Evolutionary conservation across 176 grass and related monocot genomes (phyloP).

Genomic region (Musa acuminata): DNA sequence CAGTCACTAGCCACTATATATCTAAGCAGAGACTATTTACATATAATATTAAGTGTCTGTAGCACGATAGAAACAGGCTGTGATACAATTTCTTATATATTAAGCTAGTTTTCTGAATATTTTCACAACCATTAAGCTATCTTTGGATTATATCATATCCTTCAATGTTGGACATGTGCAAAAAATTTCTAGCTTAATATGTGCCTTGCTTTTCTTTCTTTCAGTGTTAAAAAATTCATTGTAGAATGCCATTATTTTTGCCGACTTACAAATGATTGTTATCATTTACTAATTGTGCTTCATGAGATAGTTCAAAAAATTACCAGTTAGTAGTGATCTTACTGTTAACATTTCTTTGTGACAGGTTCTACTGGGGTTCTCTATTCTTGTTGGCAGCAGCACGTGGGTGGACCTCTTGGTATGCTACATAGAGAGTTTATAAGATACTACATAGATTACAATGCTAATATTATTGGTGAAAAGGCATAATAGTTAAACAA

Average conservation of each 20-base stretch:
- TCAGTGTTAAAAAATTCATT: no score
- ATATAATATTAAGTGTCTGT: no score
- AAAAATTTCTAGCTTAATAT: no score
- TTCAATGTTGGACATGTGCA: background rate
- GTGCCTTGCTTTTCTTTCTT: no score
- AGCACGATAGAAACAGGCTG: no score
- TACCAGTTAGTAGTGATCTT: background rate
- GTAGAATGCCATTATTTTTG: background rate
- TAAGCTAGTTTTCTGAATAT: no score
- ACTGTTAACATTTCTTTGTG: slow-evolving; percentile 9
- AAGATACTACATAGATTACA: background rate
- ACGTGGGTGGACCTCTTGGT: slow-evolving; percentile 99
- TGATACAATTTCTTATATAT: no score
- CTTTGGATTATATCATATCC: background rate
- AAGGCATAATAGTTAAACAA: background rate
- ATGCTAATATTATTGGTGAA: background rate
- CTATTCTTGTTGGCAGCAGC: slow-evolving; percentile 94
- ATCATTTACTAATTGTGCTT: background rate
- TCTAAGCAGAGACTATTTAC: no score
- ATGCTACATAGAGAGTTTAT: slow-evolving; percentile 22
- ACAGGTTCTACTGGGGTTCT: slow-evolving; percentile 93
- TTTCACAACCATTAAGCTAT: no score
- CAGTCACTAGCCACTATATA: no score
- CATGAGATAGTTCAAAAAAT: background rate
- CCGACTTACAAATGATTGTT: background rate